Base-by-base conservation (phyloP, 441 rosid genomes). In the Pelargonium fulgidum region DNA sequence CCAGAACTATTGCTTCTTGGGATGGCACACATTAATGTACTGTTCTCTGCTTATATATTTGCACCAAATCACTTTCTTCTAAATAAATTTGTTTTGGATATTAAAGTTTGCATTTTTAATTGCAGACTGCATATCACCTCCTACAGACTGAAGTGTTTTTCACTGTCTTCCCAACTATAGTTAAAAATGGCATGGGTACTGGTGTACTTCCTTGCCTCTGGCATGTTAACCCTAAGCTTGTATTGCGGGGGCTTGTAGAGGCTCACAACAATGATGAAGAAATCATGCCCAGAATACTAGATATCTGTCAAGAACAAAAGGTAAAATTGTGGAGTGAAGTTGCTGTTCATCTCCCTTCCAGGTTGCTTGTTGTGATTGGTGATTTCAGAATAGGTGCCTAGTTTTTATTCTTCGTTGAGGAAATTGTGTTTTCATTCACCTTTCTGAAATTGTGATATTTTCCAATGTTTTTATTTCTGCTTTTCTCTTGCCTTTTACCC, bases 1-100 rank as follows among this genome's bases (percentile, higher is more conserved):
- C 97, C 99, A 44, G 97, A 86, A 81, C 79, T 90, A 64, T 82
- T 92, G 81, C 97, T 92, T 73, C 83, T 90, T 54, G 98, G 97
- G 79, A 83, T 94, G 88, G 77, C 94, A 45, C 96, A 87, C 77
- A 63, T 87, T 75, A 92, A 83, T 81, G 99, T 94, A 86, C 65
- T 54, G 69, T 26, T 62, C 72, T 62, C 24, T 29, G 36, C 62
- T 71, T 70, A 71, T 41, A 3, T 66, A 50, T 56, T 7, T 47
- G 24, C 45, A 10, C 20, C 71, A 2, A 14, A 52, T 61, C 26
- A 58, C 62, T 58, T 58, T 10, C 62, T 58, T 58, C 20, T 58
- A 9, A 8, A 58, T 58, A 19, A 19, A 58, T 58, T 58, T 58
- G 29, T 20, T 58, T 58, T 68, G 68, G 63, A 62, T 73, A 65